A percentile compares a stretch with the other conserved stretches of the same genome.
Evolutionary conservation across 2,329 filamentous ascomycete genomes (phyloP).

Genomic region (Penicillium brevicompactum): DNA sequence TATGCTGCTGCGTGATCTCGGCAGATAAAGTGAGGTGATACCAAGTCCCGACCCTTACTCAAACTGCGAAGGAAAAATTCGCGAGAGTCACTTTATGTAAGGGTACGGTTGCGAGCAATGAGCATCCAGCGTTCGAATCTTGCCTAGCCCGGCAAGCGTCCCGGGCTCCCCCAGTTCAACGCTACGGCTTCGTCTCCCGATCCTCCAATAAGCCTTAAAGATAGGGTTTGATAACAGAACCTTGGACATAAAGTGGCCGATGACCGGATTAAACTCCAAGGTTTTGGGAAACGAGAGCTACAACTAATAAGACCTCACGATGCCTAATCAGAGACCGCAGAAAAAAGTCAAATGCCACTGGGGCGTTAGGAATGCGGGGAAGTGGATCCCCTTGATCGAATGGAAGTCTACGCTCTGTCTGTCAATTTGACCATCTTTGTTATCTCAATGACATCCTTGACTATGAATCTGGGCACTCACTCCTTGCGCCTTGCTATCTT

Average conservation of each 20-base stretch:
- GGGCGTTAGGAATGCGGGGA: background rate
- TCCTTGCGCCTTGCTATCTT: background rate
- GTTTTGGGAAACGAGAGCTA: background rate
- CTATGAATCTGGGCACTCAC: background rate
- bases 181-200: background rate
- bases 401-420: background rate
- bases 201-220: background rate
- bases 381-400: background rate
- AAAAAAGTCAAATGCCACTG: background rate
- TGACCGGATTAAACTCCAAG: background rate
- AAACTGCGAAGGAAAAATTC: too few species aligned
- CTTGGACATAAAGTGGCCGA: background rate
- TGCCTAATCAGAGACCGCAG: background rate
- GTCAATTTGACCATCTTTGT: background rate
- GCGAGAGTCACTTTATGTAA: too few species aligned
- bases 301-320: background rate
- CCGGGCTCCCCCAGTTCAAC: background rate
- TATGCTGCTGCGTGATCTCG: too few species aligned
- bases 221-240: background rate
- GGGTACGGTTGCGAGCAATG: too few species aligned
- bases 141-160: background rate
- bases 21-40: too few species aligned
- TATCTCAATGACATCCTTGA: background rate
- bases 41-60: too few species aligned
- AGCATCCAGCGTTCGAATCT: too few species aligned